Conservation (phyloP, 352 stramenopile genomes). For the Phytophthora sansomeana region DNA sequence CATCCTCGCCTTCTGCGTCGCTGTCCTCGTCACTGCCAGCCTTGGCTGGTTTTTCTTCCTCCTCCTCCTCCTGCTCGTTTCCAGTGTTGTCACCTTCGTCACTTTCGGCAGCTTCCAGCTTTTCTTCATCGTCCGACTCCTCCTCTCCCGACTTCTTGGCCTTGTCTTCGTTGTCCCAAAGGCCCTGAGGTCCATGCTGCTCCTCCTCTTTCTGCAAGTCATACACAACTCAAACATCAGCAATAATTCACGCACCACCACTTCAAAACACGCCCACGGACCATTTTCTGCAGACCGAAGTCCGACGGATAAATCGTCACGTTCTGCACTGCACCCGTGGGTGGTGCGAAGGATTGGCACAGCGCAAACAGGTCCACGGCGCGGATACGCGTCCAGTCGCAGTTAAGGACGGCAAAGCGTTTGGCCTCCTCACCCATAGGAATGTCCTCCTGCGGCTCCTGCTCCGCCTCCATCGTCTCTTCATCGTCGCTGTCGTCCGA, state of each 20-base stretch:
- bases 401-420: constrained; percentile 95
- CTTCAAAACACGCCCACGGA: constrained; percentile 27
- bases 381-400: constrained; percentile 96
- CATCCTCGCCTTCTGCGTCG: constrained; percentile 48
- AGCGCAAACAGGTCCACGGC: constrained; percentile 96
- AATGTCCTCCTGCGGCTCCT: constrained; percentile 79
- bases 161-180: constrained; percentile 67
- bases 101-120: constrained; percentile 26
- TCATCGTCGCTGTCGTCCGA: constrained; percentile 58
- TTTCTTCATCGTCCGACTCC: constrained; percentile 32
- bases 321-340: constrained; percentile 87
- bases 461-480: constrained; percentile 46
- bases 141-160: constrained; percentile 27
- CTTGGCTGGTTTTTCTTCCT: constrained; percentile 34
- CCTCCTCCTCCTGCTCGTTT: constrained; percentile 35
- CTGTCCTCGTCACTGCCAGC: constrained; percentile 29
- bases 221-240: constrained; percentile 5
- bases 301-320: constrained; percentile 97
- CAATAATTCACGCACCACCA: constrained; percentile 1
- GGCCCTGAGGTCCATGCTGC: constrained; percentile 67
- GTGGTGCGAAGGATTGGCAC: constrained; percentile 94
- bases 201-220: constrained; percentile 78
- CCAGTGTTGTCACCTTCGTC: constrained; percentile 17
- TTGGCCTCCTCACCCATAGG: constrained; percentile 86
- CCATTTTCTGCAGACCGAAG: constrained; percentile 96